Evolutionary conservation across 345 rosid genomes (phyloP), one percentile per base, ranked within the genome.

Genomic region (Hypericum androsaemum): DNA sequence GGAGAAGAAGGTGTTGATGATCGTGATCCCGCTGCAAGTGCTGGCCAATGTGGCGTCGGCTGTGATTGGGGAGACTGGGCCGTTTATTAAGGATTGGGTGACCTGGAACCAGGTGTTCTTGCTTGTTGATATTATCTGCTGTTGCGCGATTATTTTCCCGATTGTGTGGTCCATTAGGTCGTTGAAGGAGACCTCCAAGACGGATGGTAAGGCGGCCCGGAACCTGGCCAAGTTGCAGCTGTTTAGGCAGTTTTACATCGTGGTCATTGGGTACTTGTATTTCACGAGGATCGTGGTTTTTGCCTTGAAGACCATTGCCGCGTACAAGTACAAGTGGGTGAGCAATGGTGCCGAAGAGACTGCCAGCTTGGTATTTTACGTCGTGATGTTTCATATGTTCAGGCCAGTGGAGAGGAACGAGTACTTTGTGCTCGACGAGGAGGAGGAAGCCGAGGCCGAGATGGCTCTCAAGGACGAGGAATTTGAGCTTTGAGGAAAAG

Each of bases 1-100:
- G 69, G 97, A 94, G 71, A 94, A 86, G 95, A 94, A 83, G 54
- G 97, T 94, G 15, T 64, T 94, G 77, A 88, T 94, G 84, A 79
- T 94, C 51, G 97, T 88, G 70, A 74, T 94, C 16, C 99, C 99
- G 0, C 86, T 94, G 50, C 99, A 88, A 77, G 99, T 94, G 36
- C 47, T 94, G 35, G 97, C 95, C 53, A 88, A 88, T 72, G 65
- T 94, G 50, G 97, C 97, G 12, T 85, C 90, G 0, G 67, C 86
- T 2, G 99, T 88, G 59, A 81, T 88, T 43, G 99, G 94, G 7
- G 97, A 94, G 64, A 94, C 95, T 0, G 99, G 97, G 2, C 94
- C 94, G 1, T 88, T 86, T 50, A 80, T 86, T 17, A 83, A 71
- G 63, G 97, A 94, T 51, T 88, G 97, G 95, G 82, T 76, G 8